Evolutionary conservation across 768 basidiomycete species (phyloP).

Genomic region (Tricholoma hemisulphureum): DNA sequence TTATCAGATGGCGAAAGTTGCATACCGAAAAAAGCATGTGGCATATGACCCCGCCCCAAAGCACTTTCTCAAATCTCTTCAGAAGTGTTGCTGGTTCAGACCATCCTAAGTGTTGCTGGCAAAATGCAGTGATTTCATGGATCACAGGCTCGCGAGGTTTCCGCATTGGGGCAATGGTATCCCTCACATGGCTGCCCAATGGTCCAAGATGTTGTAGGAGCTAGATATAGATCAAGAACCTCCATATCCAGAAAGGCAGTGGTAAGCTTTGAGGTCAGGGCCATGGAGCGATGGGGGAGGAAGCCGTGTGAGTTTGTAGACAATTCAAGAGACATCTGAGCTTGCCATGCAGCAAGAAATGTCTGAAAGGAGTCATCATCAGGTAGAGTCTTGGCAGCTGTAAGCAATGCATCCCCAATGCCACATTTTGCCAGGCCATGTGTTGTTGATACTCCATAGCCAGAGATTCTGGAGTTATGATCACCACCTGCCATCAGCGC

Average conservation of each 20-base stretch:
- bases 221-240: conserved; percentile 4
- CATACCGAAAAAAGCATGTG: conserved; percentile 5
- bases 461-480: conserved; percentile 50
- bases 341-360: conserved; percentile 10
- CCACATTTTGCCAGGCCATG: conserved; percentile 58
- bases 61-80: background rate
- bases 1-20: background rate
- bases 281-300: background rate
- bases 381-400: background rate
- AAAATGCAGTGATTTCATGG: conserved; percentile 4
- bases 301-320: conserved; percentile 9
- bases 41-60: conserved; percentile 2
- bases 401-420: conserved; percentile 49
- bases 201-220: conserved; percentile 11
- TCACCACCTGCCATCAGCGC: conserved; percentile 68
- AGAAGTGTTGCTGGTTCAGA: background rate
- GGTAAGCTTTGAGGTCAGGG: conserved; percentile 1
- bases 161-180: background rate
- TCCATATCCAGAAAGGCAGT: conserved; percentile 6
- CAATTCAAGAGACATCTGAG: conserved; percentile 7
- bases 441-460: conserved; percentile 55
- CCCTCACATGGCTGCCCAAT: background rate
- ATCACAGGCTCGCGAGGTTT: conserved; percentile 8
- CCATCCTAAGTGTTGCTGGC: conserved; percentile 13
- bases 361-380: background rate